Evolutionary conservation across 345 rosid genomes (phyloP).

Genomic region (Populus ilicifolia): DNA sequence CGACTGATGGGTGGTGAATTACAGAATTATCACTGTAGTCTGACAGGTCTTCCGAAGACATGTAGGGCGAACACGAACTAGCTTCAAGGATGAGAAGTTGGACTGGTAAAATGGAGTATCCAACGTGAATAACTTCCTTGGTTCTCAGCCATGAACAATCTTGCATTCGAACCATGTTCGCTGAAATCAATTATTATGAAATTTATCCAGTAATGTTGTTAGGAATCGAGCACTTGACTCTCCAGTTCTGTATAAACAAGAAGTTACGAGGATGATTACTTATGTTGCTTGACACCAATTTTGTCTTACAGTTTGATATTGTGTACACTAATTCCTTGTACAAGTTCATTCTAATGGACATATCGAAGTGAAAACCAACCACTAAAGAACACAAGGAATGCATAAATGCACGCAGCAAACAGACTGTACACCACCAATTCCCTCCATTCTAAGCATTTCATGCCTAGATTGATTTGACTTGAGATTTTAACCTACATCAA

Average conservation of each 20-base stretch:
- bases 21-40: not conserved
- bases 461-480: not conserved
- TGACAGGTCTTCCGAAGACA: not conserved
- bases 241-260: not conserved
- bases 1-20: not conserved
- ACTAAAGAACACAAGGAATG: not conserved
- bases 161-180: no score
- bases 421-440: not conserved
- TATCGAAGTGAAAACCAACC: not conserved
- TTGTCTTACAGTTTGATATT: no score
- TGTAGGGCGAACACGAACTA: not conserved
- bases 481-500: not conserved
- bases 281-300: not conserved
- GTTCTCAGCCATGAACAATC: no score
- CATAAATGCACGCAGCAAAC: not conserved
- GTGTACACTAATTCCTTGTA: not conserved
- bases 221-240: not conserved
- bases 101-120: no score
- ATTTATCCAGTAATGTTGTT: no score
- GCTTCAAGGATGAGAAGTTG: not conserved
- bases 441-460: not conserved
- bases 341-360: not conserved
- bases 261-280: not conserved
- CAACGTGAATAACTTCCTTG: no score
- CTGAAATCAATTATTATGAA: no score